A percentile compares a stretch with the other conserved stretches of the same genome.
Evolutionary conservation across 345 rosid species (phyloP).

Genomic region (Triadica sebifera): DNA sequence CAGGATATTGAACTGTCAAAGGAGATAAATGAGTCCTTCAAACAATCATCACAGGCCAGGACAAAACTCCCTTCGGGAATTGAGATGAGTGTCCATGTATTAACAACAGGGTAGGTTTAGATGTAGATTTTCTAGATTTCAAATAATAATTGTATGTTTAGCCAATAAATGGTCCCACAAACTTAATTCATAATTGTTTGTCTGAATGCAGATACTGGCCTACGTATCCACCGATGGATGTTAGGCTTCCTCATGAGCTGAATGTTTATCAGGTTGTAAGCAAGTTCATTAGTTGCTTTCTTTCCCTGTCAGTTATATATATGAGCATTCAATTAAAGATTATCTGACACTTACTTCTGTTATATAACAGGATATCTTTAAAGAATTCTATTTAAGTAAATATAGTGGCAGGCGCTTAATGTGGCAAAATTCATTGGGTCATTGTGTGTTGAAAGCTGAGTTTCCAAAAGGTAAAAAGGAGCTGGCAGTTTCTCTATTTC

Average conservation of each 20-base stretch:
- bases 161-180: neutral
- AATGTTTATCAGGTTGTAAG: conserved; percentile 91
- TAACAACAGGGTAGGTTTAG: conserved; percentile 84
- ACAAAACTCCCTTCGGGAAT: conserved; percentile 92
- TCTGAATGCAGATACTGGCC: conserved; percentile 87
- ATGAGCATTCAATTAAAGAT: neutral
- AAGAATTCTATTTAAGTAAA: conserved; percentile 94
- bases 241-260: conserved; percentile 96
- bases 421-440: conserved; percentile 98
- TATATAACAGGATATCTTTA: conserved; percentile 77
- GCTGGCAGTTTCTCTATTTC: conserved; percentile 94
- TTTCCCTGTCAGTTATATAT: neutral
- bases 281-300: conserved; percentile 16
- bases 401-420: conserved; percentile 95
- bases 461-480: conserved; percentile 91
- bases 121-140: conserved; percentile 13
- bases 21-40: conserved; percentile 97
- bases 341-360: neutral
- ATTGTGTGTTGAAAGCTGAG: conserved; percentile 91
- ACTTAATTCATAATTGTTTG: conserved; percentile 20
- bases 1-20: conserved; percentile 97
- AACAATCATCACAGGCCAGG: conserved; percentile 95
- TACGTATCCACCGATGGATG: conserved; percentile 98
- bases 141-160: neutral
- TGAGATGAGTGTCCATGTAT: conserved; percentile 97